Base-by-base conservation (phyloP, 805 yeast genomes). In the Metschnikowia matae region DNA sequence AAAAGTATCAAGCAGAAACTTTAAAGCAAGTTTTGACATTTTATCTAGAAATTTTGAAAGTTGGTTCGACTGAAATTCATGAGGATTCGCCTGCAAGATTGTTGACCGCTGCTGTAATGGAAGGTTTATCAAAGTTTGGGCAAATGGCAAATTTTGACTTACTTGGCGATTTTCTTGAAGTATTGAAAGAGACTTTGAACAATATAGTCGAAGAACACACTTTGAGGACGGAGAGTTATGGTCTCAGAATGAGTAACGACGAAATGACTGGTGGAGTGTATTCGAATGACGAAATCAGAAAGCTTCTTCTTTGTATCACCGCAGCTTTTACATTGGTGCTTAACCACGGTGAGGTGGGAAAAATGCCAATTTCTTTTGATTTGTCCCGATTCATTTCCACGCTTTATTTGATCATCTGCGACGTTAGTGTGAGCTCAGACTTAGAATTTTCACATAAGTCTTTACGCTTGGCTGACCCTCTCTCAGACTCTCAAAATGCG, bases 141-240 rank as follows among this genome's bases (percentile, higher is more conserved):
- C 94, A 86, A 61, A 84, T 91, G 83, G 90, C 95, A 21, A 94
- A 94, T 63, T 82, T 92, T 50, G 98, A 94, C 57, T 74, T 94
- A 41, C 78, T 94, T 58, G 98, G 98, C 23, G 99, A 94, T 65
- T 83, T 94, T 68, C 74, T 94, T 46, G 95, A 86, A 63, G 96
- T 91, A 6, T 76, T 94, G 66, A 78, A 91, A 57, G 98, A 94
- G 66, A 79, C 91, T 21, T 81, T 89, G 65, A 60, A 62, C 11
- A 87, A 79, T 49, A 75, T 73, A 17, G 59, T 74, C n/a, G 71
- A 65, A 2, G 79, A 76, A 7, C 77, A 79, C 50, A 62, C 73
- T 2, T 54, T 67, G 36, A 65, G 74, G 15, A 70, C 77, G 41
- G 64, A 55, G 13, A 42, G 31, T 18, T 55, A 51, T 41, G 57